Conservation (phyloP, 192 early-diverging fungal genomes). For the Entophlyctis luteolus region DNA sequence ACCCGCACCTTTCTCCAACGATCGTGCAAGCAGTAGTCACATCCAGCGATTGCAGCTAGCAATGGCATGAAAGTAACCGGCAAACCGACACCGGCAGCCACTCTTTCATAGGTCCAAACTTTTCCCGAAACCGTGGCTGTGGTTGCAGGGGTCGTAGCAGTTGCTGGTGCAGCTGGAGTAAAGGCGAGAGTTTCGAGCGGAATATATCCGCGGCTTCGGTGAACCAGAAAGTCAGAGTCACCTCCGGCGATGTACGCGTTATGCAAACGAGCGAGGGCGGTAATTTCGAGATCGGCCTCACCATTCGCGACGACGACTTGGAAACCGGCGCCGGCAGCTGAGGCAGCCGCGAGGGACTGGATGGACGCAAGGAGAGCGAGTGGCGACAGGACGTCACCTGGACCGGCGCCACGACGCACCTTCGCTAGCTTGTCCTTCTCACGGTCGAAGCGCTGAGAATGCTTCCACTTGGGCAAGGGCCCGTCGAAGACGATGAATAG, state of each 20-base stretch:
- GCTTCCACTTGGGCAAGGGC: constrained; percentile 28
- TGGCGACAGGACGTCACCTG: not conserved
- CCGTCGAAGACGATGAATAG: constrained; percentile 14
- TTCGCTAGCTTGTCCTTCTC: constrained; percentile 23
- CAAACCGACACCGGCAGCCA: not conserved
- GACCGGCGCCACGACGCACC: not conserved
- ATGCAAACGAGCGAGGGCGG: not conserved
- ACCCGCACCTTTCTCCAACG: not conserved
- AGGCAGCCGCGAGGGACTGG: not conserved
- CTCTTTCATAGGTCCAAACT: constrained; percentile 1
- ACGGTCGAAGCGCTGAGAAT: constrained; percentile 13
- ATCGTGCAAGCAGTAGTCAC: constrained; percentile 14
- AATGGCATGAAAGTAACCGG: not conserved
- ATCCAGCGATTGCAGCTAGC: constrained; percentile 7
- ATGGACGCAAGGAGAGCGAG: constrained; percentile 16
- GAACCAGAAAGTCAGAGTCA: constrained; percentile 26
- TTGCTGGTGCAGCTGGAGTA: not conserved
- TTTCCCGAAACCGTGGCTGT: not conserved
- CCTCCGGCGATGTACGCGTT: not conserved
- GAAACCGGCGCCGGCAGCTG: not conserved
- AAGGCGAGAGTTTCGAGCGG: constrained; percentile 12
- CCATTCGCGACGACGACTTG: constrained; percentile 2
- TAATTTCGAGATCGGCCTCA: constrained; percentile 19
- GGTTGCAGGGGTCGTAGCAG: no score
- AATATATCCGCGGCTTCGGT: constrained; percentile 9